Base-by-base conservation (phyloP, 306 rosid genomes). In the Begonia fuchsioides region DNA sequence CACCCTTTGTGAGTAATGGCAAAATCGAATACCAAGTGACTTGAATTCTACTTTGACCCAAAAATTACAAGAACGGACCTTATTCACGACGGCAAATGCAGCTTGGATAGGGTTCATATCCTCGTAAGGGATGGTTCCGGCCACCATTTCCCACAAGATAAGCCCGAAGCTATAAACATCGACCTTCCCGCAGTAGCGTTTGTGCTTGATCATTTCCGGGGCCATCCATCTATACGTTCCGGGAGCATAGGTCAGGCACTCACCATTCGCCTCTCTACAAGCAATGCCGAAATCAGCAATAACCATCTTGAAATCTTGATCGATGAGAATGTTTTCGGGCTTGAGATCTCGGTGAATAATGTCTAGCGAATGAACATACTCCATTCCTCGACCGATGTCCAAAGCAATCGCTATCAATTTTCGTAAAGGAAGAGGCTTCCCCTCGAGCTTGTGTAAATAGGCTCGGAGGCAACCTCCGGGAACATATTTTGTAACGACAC, bases 161-260 rank as follows among this genome's bases (percentile, higher is more conserved):
- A 92, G 93, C 50, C 96, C 98, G 54, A 85, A 92, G 65, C 96
- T 73, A 61, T 92, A 86, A 39, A 92, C 96, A 32, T 92, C 98
- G 12, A 85, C 98, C 69, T 80, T 92, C 63, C 73, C 74, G 41
- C 94, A 79, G 1, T 82, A 86, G 20, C 81, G 59, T 64, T 86
- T 85, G 17, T 78, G 83, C 62, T 75, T 85, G 71, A 92, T 92
- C 98, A 92, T 79, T 75, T 92, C 98, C 0, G 98, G 98, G 41
- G 98, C 98, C 98, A 92, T 92, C 98, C 98, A 92, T 3, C 98
- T 76, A 50, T 77, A 92, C 10, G 98, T 92, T 11, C 98, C 98
- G 8, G 96, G 94, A 50, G 77, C 98, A 58, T 85, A 92, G 2
- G 87, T 78, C 67, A 80, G 69, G 6, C 75, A 56, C 60, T 85